Evolutionary conservation across 129 eudicot species (phyloP).

Genomic region (Heracleum sosnowskyi): DNA sequence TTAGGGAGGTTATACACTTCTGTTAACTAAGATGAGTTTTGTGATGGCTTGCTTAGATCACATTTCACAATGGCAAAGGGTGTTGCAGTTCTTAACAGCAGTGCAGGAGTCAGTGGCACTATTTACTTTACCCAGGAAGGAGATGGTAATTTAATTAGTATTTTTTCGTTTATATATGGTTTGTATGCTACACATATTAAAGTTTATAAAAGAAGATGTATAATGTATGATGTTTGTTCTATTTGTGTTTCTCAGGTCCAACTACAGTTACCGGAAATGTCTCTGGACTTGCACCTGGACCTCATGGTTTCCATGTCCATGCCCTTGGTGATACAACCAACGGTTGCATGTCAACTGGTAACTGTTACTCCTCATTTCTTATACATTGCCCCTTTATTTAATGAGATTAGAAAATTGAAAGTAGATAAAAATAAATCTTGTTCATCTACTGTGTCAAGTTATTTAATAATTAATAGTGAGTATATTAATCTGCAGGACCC

Average conservation of each 20-base stretch:
- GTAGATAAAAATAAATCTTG: neutral
- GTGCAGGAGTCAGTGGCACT: constrained; percentile 90
- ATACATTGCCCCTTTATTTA: neutral
- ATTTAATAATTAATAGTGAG: neutral
- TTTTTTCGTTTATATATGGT: neutral
- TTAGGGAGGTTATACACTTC: too few species aligned
- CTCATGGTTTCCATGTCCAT: constrained; percentile 93
- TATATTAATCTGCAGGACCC: constrained; percentile 50
- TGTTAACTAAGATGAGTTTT: neutral
- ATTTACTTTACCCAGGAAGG: constrained; percentile 67
- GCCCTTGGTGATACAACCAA: constrained; percentile 99
- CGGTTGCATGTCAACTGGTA: constrained; percentile 98
- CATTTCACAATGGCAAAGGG: constrained; percentile 88
- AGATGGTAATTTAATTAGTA: constrained; percentile 43
- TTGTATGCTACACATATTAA: neutral
- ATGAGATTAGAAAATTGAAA: neutral
- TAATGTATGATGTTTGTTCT: neutral
- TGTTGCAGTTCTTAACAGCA: constrained; percentile 83
- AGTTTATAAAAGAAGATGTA: neutral
- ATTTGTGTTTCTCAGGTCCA: constrained; percentile 42
- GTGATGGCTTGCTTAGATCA: constrained; percentile 45
- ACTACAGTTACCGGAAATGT: constrained; percentile 75
- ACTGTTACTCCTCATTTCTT: neutral
- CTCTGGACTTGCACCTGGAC: constrained; percentile 82
- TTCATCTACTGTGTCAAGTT: neutral